Base-by-base conservation (phyloP, 2,329 filamentous ascomycete species). In the Thielaviopsis populi region DNA sequence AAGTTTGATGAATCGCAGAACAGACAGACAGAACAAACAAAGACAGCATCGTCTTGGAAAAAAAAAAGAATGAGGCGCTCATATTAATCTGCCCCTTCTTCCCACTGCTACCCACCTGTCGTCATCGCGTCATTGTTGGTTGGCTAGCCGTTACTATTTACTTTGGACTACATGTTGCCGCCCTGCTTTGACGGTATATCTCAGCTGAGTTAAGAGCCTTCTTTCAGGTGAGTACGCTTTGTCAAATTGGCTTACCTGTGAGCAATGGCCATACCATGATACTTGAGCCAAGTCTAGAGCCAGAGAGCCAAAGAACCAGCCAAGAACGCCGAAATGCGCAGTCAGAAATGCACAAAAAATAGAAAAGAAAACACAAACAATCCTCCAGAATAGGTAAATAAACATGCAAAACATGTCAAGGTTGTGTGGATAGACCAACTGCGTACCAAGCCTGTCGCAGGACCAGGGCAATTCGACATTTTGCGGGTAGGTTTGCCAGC, bases 161-260 rank as follows among this genome's bases (percentile, higher is more conserved):
- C 53, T 56, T 56, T 15, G 27, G n/a, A 33, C 27, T 56, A 8
- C 3, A n/a, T 15, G 30, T 37, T 37, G 17, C 15, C 53, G 11
- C n/a, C 27, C 37, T 33, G 53, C 53, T 33, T 56, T 37, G 53
- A 56, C 53, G 17, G 27, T 37, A 56, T 56, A 56, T 19, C n/a
- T 56, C 53, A 37, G 27, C 53, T 37, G 53, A 56, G 17, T n/a
- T 56, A 56, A 56, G 53, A 56, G 53, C 7, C 13, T 56, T 56
- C 53, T 56, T 56, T 56, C 53, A 56, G 53, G 53, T 56, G 53
- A 56, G 53, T 56, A 56, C 30, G 53, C 53, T 56, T 56, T 37
- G 53, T 56, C 53, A n/a, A 17, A 37, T 56, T 37, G 53, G 53
- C 8, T 0, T 56, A 56, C 53, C 53, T 56, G 17, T 37, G 30